Evolutionary conservation across 1,139 yeast species (phyloP), one percentile per base, ranked within the genome.

Genomic region (Pichia sp.): DNA sequence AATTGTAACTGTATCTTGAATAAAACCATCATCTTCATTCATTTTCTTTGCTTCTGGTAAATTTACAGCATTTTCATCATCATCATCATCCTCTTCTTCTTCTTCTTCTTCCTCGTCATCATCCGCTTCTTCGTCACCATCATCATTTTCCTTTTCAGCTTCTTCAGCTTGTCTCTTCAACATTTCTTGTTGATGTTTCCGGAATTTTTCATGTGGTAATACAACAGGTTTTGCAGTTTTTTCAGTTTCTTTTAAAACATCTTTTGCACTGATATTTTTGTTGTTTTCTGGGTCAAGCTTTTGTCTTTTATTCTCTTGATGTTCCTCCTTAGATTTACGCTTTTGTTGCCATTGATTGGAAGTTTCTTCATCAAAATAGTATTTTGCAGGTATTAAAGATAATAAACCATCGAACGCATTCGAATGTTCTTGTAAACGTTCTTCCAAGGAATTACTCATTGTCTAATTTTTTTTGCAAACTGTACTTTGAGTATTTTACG

Each of bases 361-460:
- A 3, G 81, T 71, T 50, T 77, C 77, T 37, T 80, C 81, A 57
- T 78, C 85, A 59, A 86, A 87, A 60, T 89, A 89, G 57, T 83
- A 87, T 58, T 88, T 87, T 9, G 96, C 95, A 8, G 98, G 97
- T 46, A 91, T 88, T 59, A 91, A 69, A 19, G 96, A 86, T 48
- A 91, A 68, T 43, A 91, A 69, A 32, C 96, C 96, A 59, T 86
- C 89, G 61, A 91, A 89, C 7, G 96, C 93, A 45, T 80, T 72
- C 16, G 96, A 83, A 58, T 87, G 94, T 38, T 82, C 78, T 62
- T 80, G 78, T 51, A 88, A 73, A 54, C 96, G 79, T 57, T 86
- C 95, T 78, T 85, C 77, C 54, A 74, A 63, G 26, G 77, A 68
- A 55, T 72, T 71, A 28, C 52, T 50, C 61, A 57, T 57, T n/a